Percentiles rank a stretch among this genome's conserved stretches.
phyloP scores from a whole-genome alignment of 176 grass and related monocot species.

The Carex pumila region DNA sequence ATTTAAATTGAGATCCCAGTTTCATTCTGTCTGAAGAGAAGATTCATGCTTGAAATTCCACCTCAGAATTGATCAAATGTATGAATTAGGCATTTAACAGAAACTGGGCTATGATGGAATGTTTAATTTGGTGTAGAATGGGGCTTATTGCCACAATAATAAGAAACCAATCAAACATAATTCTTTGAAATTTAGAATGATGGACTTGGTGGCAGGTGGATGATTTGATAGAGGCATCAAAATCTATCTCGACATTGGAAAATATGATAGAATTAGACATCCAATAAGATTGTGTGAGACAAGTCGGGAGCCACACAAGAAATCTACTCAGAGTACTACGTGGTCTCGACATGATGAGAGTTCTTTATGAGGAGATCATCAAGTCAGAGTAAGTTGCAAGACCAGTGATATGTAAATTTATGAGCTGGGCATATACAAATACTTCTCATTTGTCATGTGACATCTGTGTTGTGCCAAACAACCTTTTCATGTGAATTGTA shows the following conservation, averaged over 20 bases:
- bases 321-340: slow-evolving; percentile 84
- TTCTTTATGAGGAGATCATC: slow-evolving; percentile 80
- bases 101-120: background rate
- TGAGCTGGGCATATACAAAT: background rate
- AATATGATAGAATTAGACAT: slow-evolving; percentile 73
- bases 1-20: background rate
- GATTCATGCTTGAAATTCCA: background rate
- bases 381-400: slow-evolving; percentile 41
- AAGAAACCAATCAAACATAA: background rate
- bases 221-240: slow-evolving; percentile 69
- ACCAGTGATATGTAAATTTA: background rate
- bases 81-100: background rate
- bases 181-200: background rate
- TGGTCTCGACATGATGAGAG: slow-evolving; percentile 85
- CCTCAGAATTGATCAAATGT: background rate
- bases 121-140: background rate
- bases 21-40: background rate
- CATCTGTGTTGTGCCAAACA: background rate
- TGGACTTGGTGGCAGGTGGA: slow-evolving; percentile 40
- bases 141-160: background rate
- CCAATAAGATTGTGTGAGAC: slow-evolving; percentile 41
- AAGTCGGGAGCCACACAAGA: slow-evolving; percentile 58
- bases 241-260: slow-evolving; percentile 57
- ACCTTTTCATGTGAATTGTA: background rate
- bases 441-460: background rate